Percentiles rank a stretch among this genome's conserved stretches.
Conservation (phyloP, 2,329 filamentous ascomycete species). For the Cladosporium sp. region DNA sequence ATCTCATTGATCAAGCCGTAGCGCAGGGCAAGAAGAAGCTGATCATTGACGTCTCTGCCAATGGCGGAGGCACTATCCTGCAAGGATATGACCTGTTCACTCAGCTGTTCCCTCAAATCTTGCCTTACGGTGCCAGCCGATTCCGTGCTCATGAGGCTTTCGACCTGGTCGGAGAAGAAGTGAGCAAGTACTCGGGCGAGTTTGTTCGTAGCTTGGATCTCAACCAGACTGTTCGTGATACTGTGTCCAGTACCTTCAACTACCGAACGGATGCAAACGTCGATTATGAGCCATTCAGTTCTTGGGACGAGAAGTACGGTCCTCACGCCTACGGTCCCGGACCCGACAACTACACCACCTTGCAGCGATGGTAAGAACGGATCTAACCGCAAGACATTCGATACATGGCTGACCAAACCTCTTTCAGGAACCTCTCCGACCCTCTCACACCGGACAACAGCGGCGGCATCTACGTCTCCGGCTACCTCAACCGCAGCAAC, state of each 20-base stretch:
- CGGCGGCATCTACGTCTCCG: constrained; percentile 38
- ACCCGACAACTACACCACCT: constrained; percentile 51
- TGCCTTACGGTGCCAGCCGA: constrained; percentile 46
- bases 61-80: constrained; percentile 54
- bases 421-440: constrained; percentile 33
- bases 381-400: constrained; percentile 17
- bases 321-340: constrained; percentile 35
- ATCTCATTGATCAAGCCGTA: constrained; percentile 39
- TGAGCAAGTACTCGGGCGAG: constrained; percentile 28
- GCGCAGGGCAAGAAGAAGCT: constrained; percentile 53
- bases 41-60: constrained; percentile 53
- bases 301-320: constrained; percentile 43
- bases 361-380: constrained; percentile 45
- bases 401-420: too few relatives aligned
- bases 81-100: constrained; percentile 59
- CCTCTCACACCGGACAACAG: constrained; percentile 33
- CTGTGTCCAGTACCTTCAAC: constrained; percentile 41
- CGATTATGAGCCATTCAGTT: constrained; percentile 44
- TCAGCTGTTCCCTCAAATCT: constrained; percentile 46
- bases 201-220: constrained; percentile 28
- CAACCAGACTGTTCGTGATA: constrained; percentile 36
- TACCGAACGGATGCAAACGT: constrained; percentile 42
- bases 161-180: constrained; percentile 38
- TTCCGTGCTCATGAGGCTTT: constrained; percentile 46
- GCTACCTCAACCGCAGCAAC: constrained; percentile 44